These are phyloP conservation scores for Trichoderma sp. DNA, from an alignment of 2,329 filamentous ascomycete species.

Conservation along the genomic window DNA sequence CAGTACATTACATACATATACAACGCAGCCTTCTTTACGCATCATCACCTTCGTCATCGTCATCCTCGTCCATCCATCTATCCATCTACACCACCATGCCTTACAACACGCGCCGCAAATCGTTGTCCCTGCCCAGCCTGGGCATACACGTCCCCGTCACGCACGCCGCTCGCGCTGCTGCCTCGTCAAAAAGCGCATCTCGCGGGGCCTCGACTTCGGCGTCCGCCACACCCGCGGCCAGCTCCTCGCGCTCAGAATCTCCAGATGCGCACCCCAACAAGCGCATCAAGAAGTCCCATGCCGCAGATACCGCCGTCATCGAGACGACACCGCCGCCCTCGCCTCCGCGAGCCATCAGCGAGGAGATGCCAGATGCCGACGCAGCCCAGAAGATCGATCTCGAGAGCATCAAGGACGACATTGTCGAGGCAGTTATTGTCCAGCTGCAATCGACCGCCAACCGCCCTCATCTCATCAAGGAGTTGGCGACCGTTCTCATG, in stretches of 20 bases:
- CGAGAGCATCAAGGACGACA: constrained; percentile 87
- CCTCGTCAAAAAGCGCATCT: constrained; percentile 47
- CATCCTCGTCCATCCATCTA: not conserved
- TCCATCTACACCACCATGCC: constrained; percentile 61
- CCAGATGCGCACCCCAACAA: constrained; percentile 54
- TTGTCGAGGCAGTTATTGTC: constrained; percentile 86
- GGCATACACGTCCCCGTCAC: constrained; percentile 83
- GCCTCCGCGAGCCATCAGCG: constrained; percentile 36
- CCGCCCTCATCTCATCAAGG: constrained; percentile 90
- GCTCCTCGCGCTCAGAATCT: constrained; percentile 36
- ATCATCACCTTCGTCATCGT: not conserved
- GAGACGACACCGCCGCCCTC: constrained; percentile 69
- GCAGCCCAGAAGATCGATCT: constrained; percentile 55
- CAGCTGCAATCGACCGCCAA: constrained; percentile 90
- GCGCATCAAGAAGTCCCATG: constrained; percentile 76
- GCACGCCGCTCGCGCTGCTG: constrained; percentile 59
- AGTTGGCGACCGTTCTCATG: constrained; percentile 79
- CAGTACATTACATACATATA: constrained; percentile 4
- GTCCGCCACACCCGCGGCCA: constrained; percentile 36
- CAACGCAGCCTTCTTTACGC: not conserved
- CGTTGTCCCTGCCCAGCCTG: constrained; percentile 85
- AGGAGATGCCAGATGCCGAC: constrained; percentile 34
- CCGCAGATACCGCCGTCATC: constrained; percentile 71
- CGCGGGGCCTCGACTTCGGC: constrained; percentile 35
- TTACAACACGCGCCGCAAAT: constrained; percentile 97